Base-by-base conservation (phyloP, 2,329 filamentous ascomycete genomes). In the Colletotrichum abscissum region DNA sequence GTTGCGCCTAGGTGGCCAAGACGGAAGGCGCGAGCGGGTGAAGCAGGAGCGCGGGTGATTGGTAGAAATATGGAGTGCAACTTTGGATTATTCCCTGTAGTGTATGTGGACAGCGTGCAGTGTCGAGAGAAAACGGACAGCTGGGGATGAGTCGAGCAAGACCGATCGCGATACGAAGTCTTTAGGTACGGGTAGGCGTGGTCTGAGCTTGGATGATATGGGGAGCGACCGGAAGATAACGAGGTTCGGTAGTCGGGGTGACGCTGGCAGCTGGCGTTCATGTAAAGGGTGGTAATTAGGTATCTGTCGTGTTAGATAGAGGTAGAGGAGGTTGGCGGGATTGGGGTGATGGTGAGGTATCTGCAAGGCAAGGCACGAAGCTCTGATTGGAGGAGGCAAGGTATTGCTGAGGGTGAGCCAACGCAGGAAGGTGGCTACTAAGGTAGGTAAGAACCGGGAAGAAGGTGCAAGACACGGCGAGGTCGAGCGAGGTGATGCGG, bases 1-100 rank as follows among this genome's bases (percentile, higher is more conserved):
- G 63, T 52, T 57, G 35, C 42, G 11, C 28, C 57, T 49, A 72
- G 24, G 66, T 69, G 65, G 59, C 65, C 69, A 64, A 69, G 69
- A 42, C 58, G 16, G 69, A 55, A 28, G 66, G 62, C 52, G 22
- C n/a, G 24, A 63, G 58, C 30, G 54, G 14, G 49, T 30, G 63
- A 30, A 28, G 26, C 26, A 46, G 16, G 63, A 42, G 19, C n/a
- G 49, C n/a, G 35, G 24, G 28, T 57, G 69, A 55, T 46, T 57
- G 57, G 30, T 67, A 35, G 69, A 38, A 35, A 33, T n/a, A 46
- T 33, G 55, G 30, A 67, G 12, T 22, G 14, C 8, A 19, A 63
- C 28, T 68, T 58, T 58, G 57, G 58, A 72, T 63, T 55, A 26
- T 60, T 55, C 46, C 19, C 59, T 38, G n/a, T 26, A 26, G 35